phyloP scores from a whole-genome alignment of 179 eudicot genomes.

The Beta lomatogona region DNA sequence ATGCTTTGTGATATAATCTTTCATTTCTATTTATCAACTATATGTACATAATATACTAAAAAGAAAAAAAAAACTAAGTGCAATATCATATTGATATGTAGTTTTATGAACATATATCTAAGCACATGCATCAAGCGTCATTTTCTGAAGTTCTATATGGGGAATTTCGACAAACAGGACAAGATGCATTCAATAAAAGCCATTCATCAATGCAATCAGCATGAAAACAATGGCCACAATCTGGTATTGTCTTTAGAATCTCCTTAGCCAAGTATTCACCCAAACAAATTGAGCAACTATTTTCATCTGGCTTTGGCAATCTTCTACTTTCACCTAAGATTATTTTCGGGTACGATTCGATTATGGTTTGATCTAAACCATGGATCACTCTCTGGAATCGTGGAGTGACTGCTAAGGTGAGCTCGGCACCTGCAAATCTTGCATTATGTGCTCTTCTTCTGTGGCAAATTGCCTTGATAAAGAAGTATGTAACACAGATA shows the following conservation, averaged over 20 bases:
- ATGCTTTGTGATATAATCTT: too few species aligned
- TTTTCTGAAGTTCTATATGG: neutral
- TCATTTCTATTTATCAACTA: neutral
- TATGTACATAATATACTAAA: neutral
- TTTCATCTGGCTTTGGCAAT: conserved; percentile 35
- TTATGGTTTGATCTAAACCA: conserved; percentile 29
- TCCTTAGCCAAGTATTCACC: conserved; percentile 38
- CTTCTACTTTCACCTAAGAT: conserved; percentile 32
- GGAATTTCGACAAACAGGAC: conserved; percentile 39
- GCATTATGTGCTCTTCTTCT: conserved; percentile 6
- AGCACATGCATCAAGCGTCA: neutral
- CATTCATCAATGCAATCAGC: conserved; percentile 40
- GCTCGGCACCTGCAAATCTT: neutral
- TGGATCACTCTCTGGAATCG: neutral
- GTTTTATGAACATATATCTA: too few species aligned
- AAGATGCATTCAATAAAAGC: conserved; percentile 36
- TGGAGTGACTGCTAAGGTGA: conserved; percentile 1
- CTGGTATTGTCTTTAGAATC: conserved; percentile 23
- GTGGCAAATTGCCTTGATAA: neutral
- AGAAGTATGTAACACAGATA: conserved; percentile 18
- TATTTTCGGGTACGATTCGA: conserved; percentile 35
- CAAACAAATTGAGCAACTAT: conserved; percentile 38
- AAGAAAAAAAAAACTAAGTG: too few species aligned
- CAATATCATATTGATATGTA: too few species aligned
- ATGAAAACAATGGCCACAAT: conserved; percentile 38